Percentiles rank a stretch among this genome's conserved stretches.
phyloP scores from a whole-genome alignment of 2,329 filamentous ascomycete species.

The Tolypocladium guangdongense region DNA sequence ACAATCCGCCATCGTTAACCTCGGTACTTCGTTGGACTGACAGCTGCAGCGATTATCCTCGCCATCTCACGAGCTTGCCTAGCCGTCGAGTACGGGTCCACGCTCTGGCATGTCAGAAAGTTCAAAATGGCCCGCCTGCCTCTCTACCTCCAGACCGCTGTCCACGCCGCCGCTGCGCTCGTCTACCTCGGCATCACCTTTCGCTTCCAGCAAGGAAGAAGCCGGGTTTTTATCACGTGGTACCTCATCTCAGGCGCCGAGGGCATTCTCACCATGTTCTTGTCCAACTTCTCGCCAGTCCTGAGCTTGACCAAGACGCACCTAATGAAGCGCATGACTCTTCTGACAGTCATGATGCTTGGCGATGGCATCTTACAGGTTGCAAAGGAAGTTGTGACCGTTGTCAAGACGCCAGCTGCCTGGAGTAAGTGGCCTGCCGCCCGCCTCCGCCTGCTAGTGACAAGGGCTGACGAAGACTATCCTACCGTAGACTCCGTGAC shows the following conservation, averaged over 20 bases:
- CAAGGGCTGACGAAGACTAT: constrained; percentile 1
- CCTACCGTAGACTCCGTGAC: constrained; percentile 19
- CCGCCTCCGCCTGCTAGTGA: not conserved
- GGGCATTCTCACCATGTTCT: constrained; percentile 35
- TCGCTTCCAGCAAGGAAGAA: constrained; percentile 20
- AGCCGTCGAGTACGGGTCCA: constrained; percentile 40
- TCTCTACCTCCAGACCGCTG: constrained; percentile 21
- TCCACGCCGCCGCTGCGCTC: constrained; percentile 22
- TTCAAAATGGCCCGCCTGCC: constrained; percentile 25
- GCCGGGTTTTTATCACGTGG: constrained; percentile 31
- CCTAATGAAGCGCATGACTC: constrained; percentile 50
- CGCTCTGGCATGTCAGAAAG: constrained; percentile 30
- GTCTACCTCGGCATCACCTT: constrained; percentile 32
- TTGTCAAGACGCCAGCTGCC: constrained; percentile 28
- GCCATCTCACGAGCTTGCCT: constrained; percentile 42
- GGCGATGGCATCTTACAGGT: constrained; percentile 56
- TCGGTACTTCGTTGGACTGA: not conserved
- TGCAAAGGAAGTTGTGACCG: constrained; percentile 36
- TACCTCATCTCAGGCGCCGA: constrained; percentile 45
- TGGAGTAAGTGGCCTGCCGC: constrained; percentile 21
- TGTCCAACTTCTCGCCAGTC: constrained; percentile 43
- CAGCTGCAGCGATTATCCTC: constrained; percentile 29
- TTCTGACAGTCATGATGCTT: constrained; percentile 55
- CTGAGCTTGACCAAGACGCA: constrained; percentile 53
- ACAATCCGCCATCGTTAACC: not conserved